Evolutionary conservation across 345 rosid species (phyloP).

Genomic region (Isatis tinctoria): DNA sequence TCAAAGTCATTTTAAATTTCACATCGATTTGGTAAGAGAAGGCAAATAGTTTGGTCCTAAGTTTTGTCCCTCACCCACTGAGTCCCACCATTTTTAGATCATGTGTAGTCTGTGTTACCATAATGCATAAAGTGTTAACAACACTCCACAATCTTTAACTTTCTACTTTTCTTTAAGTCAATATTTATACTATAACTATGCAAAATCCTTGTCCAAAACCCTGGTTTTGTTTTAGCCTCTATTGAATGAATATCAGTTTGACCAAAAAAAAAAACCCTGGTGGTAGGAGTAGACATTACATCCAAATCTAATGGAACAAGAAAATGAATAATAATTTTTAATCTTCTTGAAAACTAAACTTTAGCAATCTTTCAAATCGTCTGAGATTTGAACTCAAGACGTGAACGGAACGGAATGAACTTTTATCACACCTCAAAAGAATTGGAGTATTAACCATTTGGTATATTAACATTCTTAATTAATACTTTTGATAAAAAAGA

Average conservation of each 20-base stretch:
- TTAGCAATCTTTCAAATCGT: background rate
- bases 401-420: slow-evolving; percentile 10
- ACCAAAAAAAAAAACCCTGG: background rate
- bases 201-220: slow-evolving; percentile 1
- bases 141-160: background rate
- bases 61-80: background rate
- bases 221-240: too few relatives aligned
- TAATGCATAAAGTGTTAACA: slow-evolving; percentile 6
- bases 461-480: background rate
- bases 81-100: background rate
- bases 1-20: slow-evolving; percentile 3
- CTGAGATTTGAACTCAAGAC: background rate
- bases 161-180: background rate
- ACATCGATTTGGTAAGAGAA: slow-evolving; percentile 19
- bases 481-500: background rate
- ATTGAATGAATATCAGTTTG: too few relatives aligned
- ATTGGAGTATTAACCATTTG: background rate
- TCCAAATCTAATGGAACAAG: background rate
- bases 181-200: background rate
- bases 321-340: background rate
- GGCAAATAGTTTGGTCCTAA: background rate
- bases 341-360: background rate
- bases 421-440: background rate
- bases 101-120: background rate
- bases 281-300: slow-evolving; percentile 15